These are phyloP conservation scores for Fusarium sp. DNA, from an alignment of 2,329 filamentous ascomycete species.

Conservation along the genomic window DNA sequence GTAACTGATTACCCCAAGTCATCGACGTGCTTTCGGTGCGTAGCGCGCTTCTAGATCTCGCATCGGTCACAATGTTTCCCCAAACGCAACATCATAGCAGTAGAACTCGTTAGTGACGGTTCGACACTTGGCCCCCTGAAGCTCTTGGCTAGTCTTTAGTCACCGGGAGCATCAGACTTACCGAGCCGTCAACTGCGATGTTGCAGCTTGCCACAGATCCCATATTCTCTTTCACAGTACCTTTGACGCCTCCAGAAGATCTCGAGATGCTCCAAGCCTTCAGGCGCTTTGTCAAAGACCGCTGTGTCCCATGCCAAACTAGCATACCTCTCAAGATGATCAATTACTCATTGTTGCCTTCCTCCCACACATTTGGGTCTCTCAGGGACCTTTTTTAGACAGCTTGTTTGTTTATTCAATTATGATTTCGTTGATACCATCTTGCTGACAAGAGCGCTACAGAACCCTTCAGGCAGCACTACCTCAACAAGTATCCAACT, in stretches of 20 bases:
- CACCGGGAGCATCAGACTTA: not conserved
- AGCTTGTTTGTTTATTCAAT: not conserved
- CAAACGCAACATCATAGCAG: not conserved
- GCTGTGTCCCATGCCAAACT: not conserved
- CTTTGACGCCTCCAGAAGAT: rapidly evolving
- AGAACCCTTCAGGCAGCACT: not conserved
- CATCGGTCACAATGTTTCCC: rapidly evolving
- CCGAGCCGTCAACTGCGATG: not conserved
- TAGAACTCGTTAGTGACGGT: not conserved
- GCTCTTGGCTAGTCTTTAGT: too few relatives aligned
- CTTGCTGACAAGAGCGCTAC: not conserved
- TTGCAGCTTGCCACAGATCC: rapidly evolving
- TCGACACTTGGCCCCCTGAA: not conserved
- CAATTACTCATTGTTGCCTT: too few relatives aligned
- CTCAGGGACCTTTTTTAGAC: not conserved
- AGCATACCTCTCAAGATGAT: not conserved
- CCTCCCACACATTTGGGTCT: rapidly evolving
- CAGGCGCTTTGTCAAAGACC: not conserved
- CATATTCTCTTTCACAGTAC: not conserved
- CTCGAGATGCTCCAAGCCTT: not conserved
- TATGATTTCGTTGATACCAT: too few relatives aligned
- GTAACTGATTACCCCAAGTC: not conserved
- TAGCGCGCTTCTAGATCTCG: rapidly evolving
- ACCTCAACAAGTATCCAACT: not conserved
- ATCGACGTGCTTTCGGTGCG: not conserved